Evolutionary conservation across 2,329 filamentous ascomycete species (phyloP), one percentile per base, ranked within the genome.

Genomic region (Pseudogymnoascus sp.): DNA sequence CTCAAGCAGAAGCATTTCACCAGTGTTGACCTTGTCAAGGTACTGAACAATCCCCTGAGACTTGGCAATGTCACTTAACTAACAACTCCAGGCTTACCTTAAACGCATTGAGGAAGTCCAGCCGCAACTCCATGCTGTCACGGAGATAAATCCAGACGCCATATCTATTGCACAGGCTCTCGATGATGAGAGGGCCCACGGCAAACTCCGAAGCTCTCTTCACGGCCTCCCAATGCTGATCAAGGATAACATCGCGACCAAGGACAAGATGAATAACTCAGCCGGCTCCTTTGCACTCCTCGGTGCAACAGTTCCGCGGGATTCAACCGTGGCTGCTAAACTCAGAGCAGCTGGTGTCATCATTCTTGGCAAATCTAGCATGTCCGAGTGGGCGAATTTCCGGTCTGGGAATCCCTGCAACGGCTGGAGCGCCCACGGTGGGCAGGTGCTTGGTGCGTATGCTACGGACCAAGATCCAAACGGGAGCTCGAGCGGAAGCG

Each of bases 351-450:
- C 67, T 8, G 69, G 69, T 22, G 65, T 67, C 11, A 63, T 71
- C 38, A 42, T 72, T 3, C 64, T 71, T 14, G 69, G 69, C 4
- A 71, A 71, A 33, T 83, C 75, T 14, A 79, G 77, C 64, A 71
- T 84, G 23, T 82, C 83, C 62, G 80, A 84, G 66, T 76, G 83
- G 41, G 81, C 81, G 2, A 85, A 87, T 66, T 85, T 77, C 61
- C 77, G 87, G 8, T 84, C 81, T 3, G 14, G 6, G 12, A 87
- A 86, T 67, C 77, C 76, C 4, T 81, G 76, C 9, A 83, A 83
- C 62, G 87, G 87, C 4, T 90, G 86, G 86, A 84, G 81, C 52
- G 82, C 86, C 0, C 77, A 83, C 63, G 84, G 84, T 6, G 86
- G 86, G 0, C 86, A 89, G 69, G 81, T 80, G 0, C 78, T 80